Base-by-base conservation (phyloP, 2,329 filamentous ascomycete genomes). In the Trichoderma citrinoviride region DNA sequence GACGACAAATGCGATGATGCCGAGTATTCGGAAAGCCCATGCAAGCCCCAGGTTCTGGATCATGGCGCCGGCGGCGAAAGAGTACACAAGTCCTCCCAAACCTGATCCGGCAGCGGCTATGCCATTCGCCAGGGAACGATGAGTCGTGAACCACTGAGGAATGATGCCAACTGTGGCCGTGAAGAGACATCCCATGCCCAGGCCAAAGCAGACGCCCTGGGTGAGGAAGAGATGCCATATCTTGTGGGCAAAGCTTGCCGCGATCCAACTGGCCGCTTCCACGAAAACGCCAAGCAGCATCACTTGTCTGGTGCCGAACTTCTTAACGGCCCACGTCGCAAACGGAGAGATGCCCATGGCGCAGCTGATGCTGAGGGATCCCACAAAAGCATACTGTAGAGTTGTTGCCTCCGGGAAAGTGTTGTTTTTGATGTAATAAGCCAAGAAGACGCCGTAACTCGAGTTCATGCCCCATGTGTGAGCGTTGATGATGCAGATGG, bases 161-260 rank as follows among this genome's bases (percentile, higher is more conserved):
- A 90, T 81, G 12, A 92, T 84, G 40, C 85, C 85, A 3, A 90
- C 88, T 5, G 82, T 86, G 0, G 85, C 85, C 0, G 90, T 89
- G 73, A 93, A 94, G 10, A 89, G 79, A 65, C 93, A 88, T 0
- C 91, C 91, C 83, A 94, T 89, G 3, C 90, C 91, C 23, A 89
- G 75, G n/a, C 91, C 91, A 67, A 94, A 93, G 61, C 87, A 85
- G 3, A 93, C 72, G 5, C 91, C 91, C 73, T 94, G 91, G 6
- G 83, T 85, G 0, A 94, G 82, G 65, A 93, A 87, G 0, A 95
- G 81, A 41, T 94, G 90, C 88, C 90, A 93, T 65, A 91, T 87
- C 64, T 85, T 72, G 17, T 73, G 79, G 0, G 89, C 84, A 70
- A 92, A 93, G 15, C 87, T 90, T 7, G 91, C 90, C 1, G 85